Evolutionary conservation across 768 basidiomycete genomes (phyloP), one percentile per base, ranked within the genome.

Genomic region (Lactarius indigo): DNA sequence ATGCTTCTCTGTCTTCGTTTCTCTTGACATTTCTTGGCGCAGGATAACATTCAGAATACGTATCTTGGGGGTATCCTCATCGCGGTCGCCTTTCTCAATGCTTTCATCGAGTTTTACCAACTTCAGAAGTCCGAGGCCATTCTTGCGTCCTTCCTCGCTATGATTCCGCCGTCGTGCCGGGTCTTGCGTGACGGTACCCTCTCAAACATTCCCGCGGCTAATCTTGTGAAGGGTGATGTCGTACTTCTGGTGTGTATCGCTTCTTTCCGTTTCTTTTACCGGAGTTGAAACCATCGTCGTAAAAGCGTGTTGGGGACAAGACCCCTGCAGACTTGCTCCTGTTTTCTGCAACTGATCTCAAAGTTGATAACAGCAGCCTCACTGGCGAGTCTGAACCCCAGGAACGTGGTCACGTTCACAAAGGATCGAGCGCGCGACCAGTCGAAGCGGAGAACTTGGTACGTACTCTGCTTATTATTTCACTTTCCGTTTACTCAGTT

Each of bases 81-180:
- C 61, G 78, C 78, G 26, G 87, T 89, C 26, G 87, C 87, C 18
- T 87, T 89, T 74, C 74, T 88, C 64, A 89, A 89, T 69, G 88
- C 87, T 7, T 82, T 83, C 68, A 87, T 89, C 73, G 88, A 89
- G 73, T 89, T 86, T 74, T 81, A 78, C 72, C 88, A 89, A 77
- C 81, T 88, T 35, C 88, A 89, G 76, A 89, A 88, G 72, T 87
- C 87, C 10, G 88, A 88, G 73, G 86, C 87, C 44, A 89, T 89
- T 70, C 79, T 89, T 5, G 87, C 87, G 5, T 87, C 85, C 2
- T 89, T 89, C 78, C 78, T 89, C 39, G 88, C 88, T 12, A 85
- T 89, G 86, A 89, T 89, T 59, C 88, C 88, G 18, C 88, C 88
- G 0, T 80, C 85, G 9, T 88, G 86, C 72, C 85, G 82, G 50